Evolutionary conservation across 306 rosid species (phyloP), one percentile per base, ranked within the genome.

Genomic region (Leucaena leucocephala): DNA sequence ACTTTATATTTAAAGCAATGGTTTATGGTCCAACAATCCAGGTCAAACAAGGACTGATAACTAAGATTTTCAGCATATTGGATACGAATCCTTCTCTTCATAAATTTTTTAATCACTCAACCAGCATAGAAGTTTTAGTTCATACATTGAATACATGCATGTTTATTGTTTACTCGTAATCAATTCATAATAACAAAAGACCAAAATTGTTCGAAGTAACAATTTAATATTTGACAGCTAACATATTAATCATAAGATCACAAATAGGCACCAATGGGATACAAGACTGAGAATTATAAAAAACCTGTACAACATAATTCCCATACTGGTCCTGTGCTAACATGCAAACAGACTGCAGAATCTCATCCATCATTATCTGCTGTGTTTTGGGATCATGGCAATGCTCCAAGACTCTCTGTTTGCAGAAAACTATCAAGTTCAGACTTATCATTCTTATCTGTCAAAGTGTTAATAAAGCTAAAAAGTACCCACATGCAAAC

Each of bases 321-420:
- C 98, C 98, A 65, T 92, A 94, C 82, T 94, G 98, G 62, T 94
- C 97, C 81, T 92, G 97, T 46, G 97, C 98, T 86, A 94, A 86
- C 93, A 89, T 92, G 85, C 95, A 87, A 72, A 94, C 98, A 82
- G 95, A 89, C 82, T 91, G 93, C 86, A 94, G 82, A 83, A 94
- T 94, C 88, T 94, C 97, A 82, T 91, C 97, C 98, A 94, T 94
- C 84, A 94, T 91, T 85, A 87, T 89, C 86, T 88, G 88, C 86
- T 92, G 94, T 1, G 98, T 94, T 72, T 78, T 84, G 82, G 86
- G 85, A 80, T 94, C 97, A 43, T 79, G 81, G 82, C 98, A 94
- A 86, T 92, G 92, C 84, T 94, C 98, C 76, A 94, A 88, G 74
- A 92, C 97, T 79, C 98, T 87, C 98, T 94, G 95, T 54, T 63